A percentile compares a stretch with the other conserved stretches of the same genome.
Conservation (phyloP, 495 filamentous ascomycete genomes). For the Tetracladium setigerum region DNA sequence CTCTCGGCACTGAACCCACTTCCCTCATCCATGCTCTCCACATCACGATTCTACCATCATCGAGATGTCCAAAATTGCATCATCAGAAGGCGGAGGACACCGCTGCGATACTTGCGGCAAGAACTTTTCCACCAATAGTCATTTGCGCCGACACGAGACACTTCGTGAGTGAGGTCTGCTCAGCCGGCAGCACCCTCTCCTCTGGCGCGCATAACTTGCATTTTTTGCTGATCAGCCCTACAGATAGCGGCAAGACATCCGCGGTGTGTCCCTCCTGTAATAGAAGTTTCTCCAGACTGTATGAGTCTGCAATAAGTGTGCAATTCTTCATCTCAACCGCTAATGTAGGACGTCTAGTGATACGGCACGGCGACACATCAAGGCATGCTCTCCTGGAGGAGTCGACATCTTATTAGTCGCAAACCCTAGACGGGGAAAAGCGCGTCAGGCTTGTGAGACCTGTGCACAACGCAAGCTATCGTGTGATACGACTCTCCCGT, state of each 20-base stretch:
- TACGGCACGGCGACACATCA: not conserved
- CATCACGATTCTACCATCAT: no score
- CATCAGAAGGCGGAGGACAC: not conserved
- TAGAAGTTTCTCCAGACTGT: no score
- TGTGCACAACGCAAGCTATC: not conserved
- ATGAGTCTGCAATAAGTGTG: no score
- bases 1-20: no score
- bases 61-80: no score
- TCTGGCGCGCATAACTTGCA: no score
- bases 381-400: not conserved
- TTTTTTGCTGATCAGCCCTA: not conserved
- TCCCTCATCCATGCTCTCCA: no score
- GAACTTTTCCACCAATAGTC: not conserved
- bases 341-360: not conserved
- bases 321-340: not conserved
- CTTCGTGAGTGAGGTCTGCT: not conserved
- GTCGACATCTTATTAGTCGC: not conserved
- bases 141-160: not conserved
- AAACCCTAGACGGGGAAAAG: not conserved
- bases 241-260: not conserved
- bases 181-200: not conserved
- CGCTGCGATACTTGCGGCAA: not conserved
- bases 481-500: not conserved
- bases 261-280: no score
- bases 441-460: not conserved